These are phyloP conservation scores for Talaromyces nanjingensis DNA, from an alignment of 495 filamentous ascomycete species.

Conservation along the genomic window DNA sequence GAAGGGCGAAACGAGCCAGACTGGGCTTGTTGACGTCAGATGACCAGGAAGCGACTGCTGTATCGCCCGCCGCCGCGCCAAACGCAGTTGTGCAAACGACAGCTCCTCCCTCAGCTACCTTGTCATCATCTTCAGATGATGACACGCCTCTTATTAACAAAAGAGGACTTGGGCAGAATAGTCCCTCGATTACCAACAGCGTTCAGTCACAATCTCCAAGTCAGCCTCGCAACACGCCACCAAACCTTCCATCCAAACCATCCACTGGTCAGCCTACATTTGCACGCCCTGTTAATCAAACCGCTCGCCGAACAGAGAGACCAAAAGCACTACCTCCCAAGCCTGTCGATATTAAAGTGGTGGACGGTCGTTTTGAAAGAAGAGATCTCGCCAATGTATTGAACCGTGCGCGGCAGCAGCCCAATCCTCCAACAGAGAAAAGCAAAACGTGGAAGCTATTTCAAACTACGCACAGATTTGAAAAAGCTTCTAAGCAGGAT, in stretches of 20 bases:
- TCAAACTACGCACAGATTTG: constrained; percentile 2
- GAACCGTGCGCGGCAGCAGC: constrained; percentile 2
- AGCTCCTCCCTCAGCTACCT: not conserved
- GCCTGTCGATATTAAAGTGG: constrained; percentile 1
- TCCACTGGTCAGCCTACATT: not conserved
- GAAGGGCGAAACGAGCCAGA: constrained; percentile 36
- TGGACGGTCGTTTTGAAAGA: not conserved
- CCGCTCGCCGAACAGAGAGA: not conserved
- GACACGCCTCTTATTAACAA: not conserved
- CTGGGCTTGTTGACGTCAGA: constrained; percentile 20
- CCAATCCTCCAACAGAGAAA: not conserved
- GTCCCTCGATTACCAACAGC: not conserved
- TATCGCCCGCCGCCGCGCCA: not conserved
- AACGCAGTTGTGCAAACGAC: not conserved
- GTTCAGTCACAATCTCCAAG: not conserved
- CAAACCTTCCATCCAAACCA: not conserved
- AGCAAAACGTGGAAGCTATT: constrained; percentile 8
- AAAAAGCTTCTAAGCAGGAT: constrained; percentile 1
- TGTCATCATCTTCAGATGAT: not conserved
- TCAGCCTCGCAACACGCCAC: not conserved
- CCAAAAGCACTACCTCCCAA: not conserved
- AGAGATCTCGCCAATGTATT: constrained; percentile 2
- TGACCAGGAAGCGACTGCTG: constrained; percentile 3
- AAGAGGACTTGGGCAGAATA: not conserved
- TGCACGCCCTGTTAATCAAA: not conserved